Percentiles rank a stretch among this genome's conserved stretches.
phyloP scores from a whole-genome alignment of 352 stramenopile species.

The Globisporangium mamillatum region DNA sequence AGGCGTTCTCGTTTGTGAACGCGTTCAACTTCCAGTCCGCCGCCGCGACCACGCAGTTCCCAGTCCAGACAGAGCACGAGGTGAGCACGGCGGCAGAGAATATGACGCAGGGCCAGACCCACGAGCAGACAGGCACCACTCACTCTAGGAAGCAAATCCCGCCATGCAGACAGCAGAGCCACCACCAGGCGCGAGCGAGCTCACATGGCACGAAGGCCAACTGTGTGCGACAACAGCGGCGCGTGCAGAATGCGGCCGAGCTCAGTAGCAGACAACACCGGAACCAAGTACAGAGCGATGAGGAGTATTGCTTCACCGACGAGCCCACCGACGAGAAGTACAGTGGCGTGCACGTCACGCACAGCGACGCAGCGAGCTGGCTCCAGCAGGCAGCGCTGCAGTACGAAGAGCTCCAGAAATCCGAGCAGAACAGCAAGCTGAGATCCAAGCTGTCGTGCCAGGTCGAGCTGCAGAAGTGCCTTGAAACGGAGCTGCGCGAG shows the following conservation, averaged over 20 bases:
- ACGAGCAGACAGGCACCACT: neutral
- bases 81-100: neutral
- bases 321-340: neutral
- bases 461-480: conserved; percentile 41
- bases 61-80: neutral
- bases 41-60: neutral
- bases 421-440: conserved; percentile 31
- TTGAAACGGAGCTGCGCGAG: conserved; percentile 14
- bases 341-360: neutral
- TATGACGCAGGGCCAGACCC: neutral
- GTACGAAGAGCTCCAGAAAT: conserved; percentile 38
- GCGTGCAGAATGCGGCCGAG: neutral
- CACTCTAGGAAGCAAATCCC: neutral
- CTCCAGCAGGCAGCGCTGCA: conserved; percentile 40
- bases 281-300: neutral
- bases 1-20: conserved; percentile 16
- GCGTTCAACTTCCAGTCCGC: conserved; percentile 4
- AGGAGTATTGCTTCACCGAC: neutral
- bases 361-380: conserved; percentile 30
- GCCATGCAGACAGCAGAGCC: neutral
- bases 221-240: neutral
- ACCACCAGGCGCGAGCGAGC: neutral
- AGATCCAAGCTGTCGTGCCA: conserved; percentile 35
- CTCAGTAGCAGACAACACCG: neutral
- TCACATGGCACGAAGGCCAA: neutral